A percentile compares a stretch with the other conserved stretches of the same genome.
phyloP scores from a whole-genome alignment of 108 stramenopile genomes.

The Mediolabrus comicus region DNA sequence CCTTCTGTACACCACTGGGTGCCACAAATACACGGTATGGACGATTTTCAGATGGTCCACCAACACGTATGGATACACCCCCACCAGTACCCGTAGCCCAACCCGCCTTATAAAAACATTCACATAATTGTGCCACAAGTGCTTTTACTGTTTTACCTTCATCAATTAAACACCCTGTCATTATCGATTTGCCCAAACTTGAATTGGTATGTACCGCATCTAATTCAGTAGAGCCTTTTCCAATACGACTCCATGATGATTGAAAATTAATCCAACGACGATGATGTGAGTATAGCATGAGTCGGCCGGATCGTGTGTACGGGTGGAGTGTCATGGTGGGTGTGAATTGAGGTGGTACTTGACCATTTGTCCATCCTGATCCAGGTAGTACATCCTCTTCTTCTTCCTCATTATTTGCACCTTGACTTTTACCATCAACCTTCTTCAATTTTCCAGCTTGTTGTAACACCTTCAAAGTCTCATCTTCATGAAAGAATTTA shows the following conservation, averaged over 20 bases:
- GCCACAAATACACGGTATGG: slow-evolving; percentile 90
- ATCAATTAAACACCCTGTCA: slow-evolving; percentile 30
- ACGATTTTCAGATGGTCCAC: slow-evolving; percentile 55
- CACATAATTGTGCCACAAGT: slow-evolving; percentile 85
- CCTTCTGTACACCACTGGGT: slow-evolving; percentile 96
- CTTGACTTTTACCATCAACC: no score
- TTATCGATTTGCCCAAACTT: slow-evolving; percentile 10
- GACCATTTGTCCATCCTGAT: slow-evolving; percentile 79
- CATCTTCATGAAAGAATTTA: slow-evolving; percentile 14
- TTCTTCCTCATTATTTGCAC: no score
- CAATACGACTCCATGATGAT: slow-evolving; percentile 74
- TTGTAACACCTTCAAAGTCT: background rate
- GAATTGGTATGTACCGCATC: slow-evolving; percentile 40
- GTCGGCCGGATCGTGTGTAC: slow-evolving; percentile 62
- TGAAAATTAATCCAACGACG: slow-evolving; percentile 79
- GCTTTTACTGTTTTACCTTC: slow-evolving; percentile 54
- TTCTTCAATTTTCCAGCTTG: background rate
- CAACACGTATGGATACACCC: slow-evolving; percentile 85
- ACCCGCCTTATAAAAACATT: slow-evolving; percentile 79
- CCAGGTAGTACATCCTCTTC: slow-evolving; percentile 37
- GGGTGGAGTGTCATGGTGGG: slow-evolving; percentile 51
- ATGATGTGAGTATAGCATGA: slow-evolving; percentile 60
- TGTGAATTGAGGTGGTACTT: slow-evolving; percentile 48
- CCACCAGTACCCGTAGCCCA: slow-evolving; percentile 97
- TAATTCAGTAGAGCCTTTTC: slow-evolving; percentile 35